Percentiles rank a stretch among this genome's conserved stretches.
These are phyloP conservation scores for Pharnaceum exiguum DNA, from an alignment of 148 eudicot species.

Conservation along the genomic window DNA sequence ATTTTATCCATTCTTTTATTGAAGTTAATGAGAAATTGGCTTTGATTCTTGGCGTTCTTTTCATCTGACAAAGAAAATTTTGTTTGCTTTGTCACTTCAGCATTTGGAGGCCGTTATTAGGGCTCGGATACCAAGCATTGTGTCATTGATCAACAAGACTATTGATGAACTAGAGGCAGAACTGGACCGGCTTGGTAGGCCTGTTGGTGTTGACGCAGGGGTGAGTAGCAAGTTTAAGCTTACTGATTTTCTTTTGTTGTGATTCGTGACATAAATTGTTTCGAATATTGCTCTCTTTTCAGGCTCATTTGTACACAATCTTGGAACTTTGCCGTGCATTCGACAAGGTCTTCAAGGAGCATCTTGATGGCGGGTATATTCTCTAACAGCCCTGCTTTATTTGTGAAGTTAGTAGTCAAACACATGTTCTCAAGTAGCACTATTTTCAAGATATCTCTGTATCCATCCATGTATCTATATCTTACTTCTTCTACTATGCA, in stretches of 20 bases:
- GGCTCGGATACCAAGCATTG: slow-evolving; percentile 82
- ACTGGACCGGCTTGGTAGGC: slow-evolving; percentile 89
- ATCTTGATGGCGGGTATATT: slow-evolving; percentile 76
- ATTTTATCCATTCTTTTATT: neutral
- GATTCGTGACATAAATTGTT: too few species aligned
- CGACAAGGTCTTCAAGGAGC: slow-evolving; percentile 77
- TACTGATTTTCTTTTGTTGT: too few species aligned
- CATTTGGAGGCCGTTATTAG: slow-evolving; percentile 81
- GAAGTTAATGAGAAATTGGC: neutral
- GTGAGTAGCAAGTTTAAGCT: slow-evolving; percentile 36
- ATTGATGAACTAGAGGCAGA: slow-evolving; percentile 93
- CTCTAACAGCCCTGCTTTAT: neutral
- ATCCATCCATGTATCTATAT: too few species aligned
- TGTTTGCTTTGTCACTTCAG: slow-evolving; percentile 26
- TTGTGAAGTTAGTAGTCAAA: too few species aligned
- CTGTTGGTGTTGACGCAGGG: slow-evolving; percentile 89
- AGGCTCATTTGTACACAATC: slow-evolving; percentile 72
- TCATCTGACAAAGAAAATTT: neutral
- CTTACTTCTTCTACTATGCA: too few species aligned
- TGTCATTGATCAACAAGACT: slow-evolving; percentile 68
- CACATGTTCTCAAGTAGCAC: too few species aligned
- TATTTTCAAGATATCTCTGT: too few species aligned
- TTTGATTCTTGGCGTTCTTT: neutral
- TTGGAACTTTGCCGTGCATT: slow-evolving; percentile 82
- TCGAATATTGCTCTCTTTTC: too few species aligned